Evolutionary conservation across 345 rosid species (phyloP), one percentile per base, ranked within the genome.

Genomic region (Syzygium jambos): DNA sequence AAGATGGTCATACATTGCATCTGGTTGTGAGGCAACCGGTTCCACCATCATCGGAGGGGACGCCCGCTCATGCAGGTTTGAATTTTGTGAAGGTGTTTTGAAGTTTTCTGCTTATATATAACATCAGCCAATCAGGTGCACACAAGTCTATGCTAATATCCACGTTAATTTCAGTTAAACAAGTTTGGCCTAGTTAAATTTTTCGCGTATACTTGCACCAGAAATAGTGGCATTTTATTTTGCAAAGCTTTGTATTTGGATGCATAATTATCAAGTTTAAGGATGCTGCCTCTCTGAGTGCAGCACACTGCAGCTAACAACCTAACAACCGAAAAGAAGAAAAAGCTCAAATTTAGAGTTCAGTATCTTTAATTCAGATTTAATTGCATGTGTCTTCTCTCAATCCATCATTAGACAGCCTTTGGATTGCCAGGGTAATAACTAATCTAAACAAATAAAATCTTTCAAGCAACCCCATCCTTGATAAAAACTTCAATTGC

Each of bases 1-100:
- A 95, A 93, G 96, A 95, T 84, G 96, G 98, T 87, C 98, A 95
- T 89, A 95, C 98, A 82, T 90, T 95, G 92, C 98, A 95, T 90
- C 87, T 95, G 85, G 98, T 95, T 86, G 98, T 94, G 89, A 92
- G 98, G 92, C 95, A 95, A 85, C 96, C 98, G 8, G 46, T 90
- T 85, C 89, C 92, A 30, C 89, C 90, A 77, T 91, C 95, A 89
- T 87, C 91, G 6, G 96, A 92, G 80, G 92, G 95, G 86, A 49
- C 78, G 43, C 83, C 90, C 84, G 87, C 88, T 89, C 91, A 89
- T 84, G 86, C 94, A 93, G 98, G 98, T 95, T 85, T 65, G 80
- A 78, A 53, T 15, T 52, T 68, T 27, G 77, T 65, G 51, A 54
- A 84, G 34, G 52, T 29, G 43, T 30, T 29, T 43, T 27, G 52